Evolutionary conservation across 164 flowering plant species (phyloP).

Genomic region (Platanus orientalis): DNA sequence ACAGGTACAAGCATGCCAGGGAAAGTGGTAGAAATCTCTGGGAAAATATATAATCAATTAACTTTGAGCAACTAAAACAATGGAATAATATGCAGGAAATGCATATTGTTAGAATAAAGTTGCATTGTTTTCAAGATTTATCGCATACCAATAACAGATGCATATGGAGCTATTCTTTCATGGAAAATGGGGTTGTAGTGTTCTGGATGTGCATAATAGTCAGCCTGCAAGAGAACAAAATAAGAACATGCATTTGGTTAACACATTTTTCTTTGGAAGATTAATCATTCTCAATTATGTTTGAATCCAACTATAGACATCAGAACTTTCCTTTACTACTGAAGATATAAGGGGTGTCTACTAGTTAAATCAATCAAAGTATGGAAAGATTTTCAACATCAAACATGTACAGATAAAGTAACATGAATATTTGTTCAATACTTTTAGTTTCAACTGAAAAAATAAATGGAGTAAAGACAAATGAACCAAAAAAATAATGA

Average conservation of each 20-base stretch:
- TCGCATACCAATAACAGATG: conserved; percentile 86
- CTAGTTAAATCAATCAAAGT: too few species aligned
- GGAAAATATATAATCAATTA: too few species aligned
- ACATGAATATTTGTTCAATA: too few species aligned
- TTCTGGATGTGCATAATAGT: conserved; percentile 94
- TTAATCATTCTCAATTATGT: neutral
- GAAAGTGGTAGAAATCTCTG: too few species aligned
- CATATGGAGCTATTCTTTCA: conserved; percentile 88
- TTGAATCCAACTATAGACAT: neutral
- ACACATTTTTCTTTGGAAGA: neutral
- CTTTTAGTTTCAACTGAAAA: too few species aligned
- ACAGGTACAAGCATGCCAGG: too few species aligned
- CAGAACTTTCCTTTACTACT: too few species aligned
- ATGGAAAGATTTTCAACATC: too few species aligned
- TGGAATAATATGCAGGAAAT: neutral
- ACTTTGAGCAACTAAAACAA: neutral
- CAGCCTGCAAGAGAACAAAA: conserved; percentile 50
- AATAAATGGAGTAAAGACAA: too few species aligned
- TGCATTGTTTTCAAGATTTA: neutral
- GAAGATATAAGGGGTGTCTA: too few species aligned
- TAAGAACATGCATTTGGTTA: neutral
- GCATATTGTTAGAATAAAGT: neutral
- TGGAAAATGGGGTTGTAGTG: conserved; percentile 86
- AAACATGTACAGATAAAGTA: too few species aligned
- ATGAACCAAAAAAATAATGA: too few species aligned